Evolutionary conservation across 83 land plant species (phyloP), one percentile per base, ranked within the genome.

Genomic region (Thuja plicata): DNA sequence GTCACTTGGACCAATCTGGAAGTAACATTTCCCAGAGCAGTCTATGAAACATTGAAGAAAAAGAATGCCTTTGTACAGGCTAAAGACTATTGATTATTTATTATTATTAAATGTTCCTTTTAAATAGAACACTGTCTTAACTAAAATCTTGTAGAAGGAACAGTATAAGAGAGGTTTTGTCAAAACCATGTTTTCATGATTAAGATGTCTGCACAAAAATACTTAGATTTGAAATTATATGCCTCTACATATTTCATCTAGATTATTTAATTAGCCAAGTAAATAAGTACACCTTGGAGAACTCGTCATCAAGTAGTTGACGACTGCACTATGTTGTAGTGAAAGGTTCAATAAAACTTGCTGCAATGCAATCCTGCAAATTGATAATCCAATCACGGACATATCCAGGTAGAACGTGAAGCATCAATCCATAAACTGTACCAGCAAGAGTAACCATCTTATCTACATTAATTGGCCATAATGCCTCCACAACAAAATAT

Each of bases 341-440:
- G 88, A 97, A 97, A 37, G 90, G 89, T 88, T 98, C 99, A 86
- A 97, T 90, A 46, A 92, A 81, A 62, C 92, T 89, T 86, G 95
- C 96, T 24, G 88, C 38, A 54, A 96, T 89, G 74, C 95, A 93
- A 88, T 98, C 99, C 62, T 99, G 96, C 77, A 98, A 89, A 37
- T 94, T 93, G 87, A 93, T 90, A 91, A 94, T 96, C 99, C 99
- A 98, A 38, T 90, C 95, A 76, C 98, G 94, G 30, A 98, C 99
- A 92, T 94, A 98, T 48, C 98, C 97, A 87, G 99, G 99, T 70
- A 98, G 94, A 73, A 96, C 93, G 52, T 90, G 93, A 30, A 98
- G 95, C 94, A 97, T 91, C 82, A 95, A 89, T 66, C 99, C 99
- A 89, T 93, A 98, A 34, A 98, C 80, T 27, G 96, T 95, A 86